These are phyloP conservation scores for Claviceps sp. DNA, from an alignment of 2,329 filamentous ascomycete genomes.

Conservation along the genomic window DNA sequence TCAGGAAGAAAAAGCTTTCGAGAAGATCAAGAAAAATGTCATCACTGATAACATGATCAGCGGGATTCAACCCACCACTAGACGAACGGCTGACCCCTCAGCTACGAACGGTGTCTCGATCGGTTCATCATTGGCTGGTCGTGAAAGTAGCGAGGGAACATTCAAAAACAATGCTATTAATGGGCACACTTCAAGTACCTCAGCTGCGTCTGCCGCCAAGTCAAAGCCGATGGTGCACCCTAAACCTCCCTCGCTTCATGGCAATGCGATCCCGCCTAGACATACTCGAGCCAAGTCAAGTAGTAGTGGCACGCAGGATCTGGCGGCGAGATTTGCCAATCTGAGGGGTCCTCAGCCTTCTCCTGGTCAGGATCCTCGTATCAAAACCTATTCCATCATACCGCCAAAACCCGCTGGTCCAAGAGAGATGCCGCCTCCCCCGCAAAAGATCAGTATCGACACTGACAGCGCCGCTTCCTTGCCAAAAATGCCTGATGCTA, in stretches of 20 bases:
- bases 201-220: conserved; percentile 15
- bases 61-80: conserved; percentile 36
- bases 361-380: conserved; percentile 37
- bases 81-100: conserved; percentile 9
- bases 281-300: conserved; percentile 15
- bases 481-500: conserved; percentile 60
- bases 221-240: conserved; percentile 42
- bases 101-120: conserved; percentile 1
- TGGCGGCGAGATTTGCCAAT: conserved; percentile 43
- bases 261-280: conserved; percentile 33
- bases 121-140: not conserved
- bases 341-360: conserved; percentile 31
- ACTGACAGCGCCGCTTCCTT: conserved; percentile 41
- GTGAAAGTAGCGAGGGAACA: not conserved
- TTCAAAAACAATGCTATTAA: not conserved
- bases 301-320: conserved; percentile 29
- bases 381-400: conserved; percentile 33
- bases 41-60: conserved; percentile 50
- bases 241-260: conserved; percentile 54
- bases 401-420: conserved; percentile 30
- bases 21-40: conserved; percentile 44
- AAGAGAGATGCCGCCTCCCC: conserved; percentile 35
- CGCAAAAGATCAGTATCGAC: conserved; percentile 29
- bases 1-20: conserved; percentile 34
- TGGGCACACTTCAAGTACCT: conserved; percentile 6